These are phyloP conservation scores for Ophiosphaerella narmari DNA, from an alignment of 2,329 filamentous ascomycete species.

Conservation along the genomic window DNA sequence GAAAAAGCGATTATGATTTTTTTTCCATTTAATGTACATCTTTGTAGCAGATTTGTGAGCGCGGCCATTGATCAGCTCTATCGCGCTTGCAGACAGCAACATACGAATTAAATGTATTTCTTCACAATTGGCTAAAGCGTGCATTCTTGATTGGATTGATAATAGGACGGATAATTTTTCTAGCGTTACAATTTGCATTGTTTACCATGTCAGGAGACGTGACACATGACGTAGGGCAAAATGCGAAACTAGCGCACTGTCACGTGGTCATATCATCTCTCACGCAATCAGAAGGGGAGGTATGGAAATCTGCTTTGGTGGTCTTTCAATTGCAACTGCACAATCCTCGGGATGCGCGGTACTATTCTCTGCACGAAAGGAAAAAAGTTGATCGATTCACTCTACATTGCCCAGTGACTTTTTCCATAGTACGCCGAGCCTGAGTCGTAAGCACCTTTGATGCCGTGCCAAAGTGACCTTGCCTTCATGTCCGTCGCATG, in stretches of 20 bases:
- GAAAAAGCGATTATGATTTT: too few species aligned
- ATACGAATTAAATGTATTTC: too few species aligned
- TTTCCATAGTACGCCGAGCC: slow-evolving; percentile 28
- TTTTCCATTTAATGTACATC: too few species aligned
- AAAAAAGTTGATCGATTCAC: slow-evolving; percentile 42
- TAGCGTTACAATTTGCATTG: neutral
- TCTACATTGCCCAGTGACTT: slow-evolving; percentile 38
- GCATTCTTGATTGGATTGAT: too few species aligned
- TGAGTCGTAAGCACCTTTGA: slow-evolving; percentile 25
- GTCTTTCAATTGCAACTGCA: slow-evolving; percentile 17
- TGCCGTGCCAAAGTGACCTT: slow-evolving; percentile 34
- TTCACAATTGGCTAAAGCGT: too few species aligned
- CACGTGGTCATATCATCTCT: slow-evolving; percentile 21
- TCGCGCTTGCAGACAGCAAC: too few species aligned
- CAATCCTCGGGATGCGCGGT: neutral
- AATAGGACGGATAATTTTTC: too few species aligned
- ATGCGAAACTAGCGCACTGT: slow-evolving; percentile 25
- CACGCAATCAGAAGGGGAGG: too few species aligned
- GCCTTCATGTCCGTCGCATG: slow-evolving; percentile 34
- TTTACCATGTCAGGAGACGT: slow-evolving; percentile 4
- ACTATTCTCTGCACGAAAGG: slow-evolving; percentile 23
- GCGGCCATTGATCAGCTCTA: too few species aligned
- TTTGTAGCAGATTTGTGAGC: too few species aligned
- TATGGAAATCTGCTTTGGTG: too few species aligned
- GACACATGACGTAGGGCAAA: slow-evolving; percentile 23